phyloP scores from a whole-genome alignment of 306 rosid genomes.

The Quercus rubra region DNA sequence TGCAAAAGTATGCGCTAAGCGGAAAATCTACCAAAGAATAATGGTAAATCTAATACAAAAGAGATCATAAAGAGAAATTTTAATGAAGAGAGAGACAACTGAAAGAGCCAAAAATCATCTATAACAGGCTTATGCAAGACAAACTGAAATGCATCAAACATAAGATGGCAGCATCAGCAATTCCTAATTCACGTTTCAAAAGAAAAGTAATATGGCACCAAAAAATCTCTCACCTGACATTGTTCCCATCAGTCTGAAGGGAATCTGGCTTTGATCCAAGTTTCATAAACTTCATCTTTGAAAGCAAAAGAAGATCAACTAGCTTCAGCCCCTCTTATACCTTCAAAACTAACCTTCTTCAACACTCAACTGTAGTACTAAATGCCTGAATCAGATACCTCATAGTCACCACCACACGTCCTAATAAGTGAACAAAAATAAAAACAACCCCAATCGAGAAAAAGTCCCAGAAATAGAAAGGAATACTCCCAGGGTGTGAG shows the following conservation, averaged over 20 bases:
- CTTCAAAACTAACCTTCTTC: constrained; percentile 25
- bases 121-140: not conserved
- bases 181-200: not conserved
- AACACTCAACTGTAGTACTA: constrained; percentile 35
- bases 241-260: constrained; percentile 74
- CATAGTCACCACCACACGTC: constrained; percentile 25
- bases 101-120: too few relatives aligned
- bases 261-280: constrained; percentile 98
- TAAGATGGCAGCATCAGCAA: not conserved
- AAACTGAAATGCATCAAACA: not conserved
- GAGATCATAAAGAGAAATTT: too few relatives aligned
- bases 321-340: constrained; percentile 7
- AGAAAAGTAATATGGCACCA: constrained; percentile 24
- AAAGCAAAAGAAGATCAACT: constrained; percentile 40
- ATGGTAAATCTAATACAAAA: too few relatives aligned
- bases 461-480: constrained; percentile 32
- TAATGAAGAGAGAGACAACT: too few relatives aligned
- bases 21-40: too few relatives aligned
- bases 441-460: constrained; percentile 13
- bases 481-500: not conserved
- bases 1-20: too few relatives aligned
- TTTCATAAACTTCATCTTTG: constrained; percentile 95
- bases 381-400: constrained; percentile 18
- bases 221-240: constrained; percentile 26
- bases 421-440: constrained; percentile 10